phyloP scores from a whole-genome alignment of 1,284 basidiomycete species.

The Schizophyllum commune region DNA sequence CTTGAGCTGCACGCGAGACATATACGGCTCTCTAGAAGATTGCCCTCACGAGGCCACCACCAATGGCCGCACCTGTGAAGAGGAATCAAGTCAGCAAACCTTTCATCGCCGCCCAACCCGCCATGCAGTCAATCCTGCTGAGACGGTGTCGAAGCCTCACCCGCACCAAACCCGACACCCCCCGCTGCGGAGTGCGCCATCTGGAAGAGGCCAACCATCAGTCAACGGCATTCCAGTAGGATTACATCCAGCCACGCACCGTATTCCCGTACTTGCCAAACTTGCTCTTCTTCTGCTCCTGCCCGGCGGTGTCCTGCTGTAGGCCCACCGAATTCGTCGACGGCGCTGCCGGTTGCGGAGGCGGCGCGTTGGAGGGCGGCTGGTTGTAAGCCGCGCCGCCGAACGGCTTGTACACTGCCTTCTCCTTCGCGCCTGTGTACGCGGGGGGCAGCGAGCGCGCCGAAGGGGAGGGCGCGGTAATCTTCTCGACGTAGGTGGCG shows the following conservation, averaged over 20 bases:
- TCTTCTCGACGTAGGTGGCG: constrained; percentile 51
- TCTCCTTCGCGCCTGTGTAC: constrained; percentile 9
- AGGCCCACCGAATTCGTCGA: constrained; percentile 27
- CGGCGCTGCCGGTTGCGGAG: constrained; percentile 24
- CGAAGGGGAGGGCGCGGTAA: constrained; percentile 18
- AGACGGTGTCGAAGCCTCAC: too few species aligned
- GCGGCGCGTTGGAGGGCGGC: constrained; percentile 26
- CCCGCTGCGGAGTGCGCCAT: constrained; percentile 63
- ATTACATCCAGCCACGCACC: constrained; percentile 22
- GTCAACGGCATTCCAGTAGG: constrained; percentile 5
- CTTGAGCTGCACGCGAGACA: too few species aligned
- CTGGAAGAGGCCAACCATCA: constrained; percentile 22
- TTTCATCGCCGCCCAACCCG: too few species aligned
- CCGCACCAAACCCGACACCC: constrained; percentile 64
- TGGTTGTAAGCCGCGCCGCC: constrained; percentile 19
- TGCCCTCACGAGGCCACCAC: constrained; percentile 35
- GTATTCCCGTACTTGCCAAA: constrained; percentile 51
- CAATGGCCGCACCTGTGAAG: constrained; percentile 33
- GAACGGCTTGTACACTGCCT: constrained; percentile 32
- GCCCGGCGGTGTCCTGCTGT: constrained; percentile 28
- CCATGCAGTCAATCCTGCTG: too few species aligned
- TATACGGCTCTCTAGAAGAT: too few species aligned
- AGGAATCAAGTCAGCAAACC: neutral
- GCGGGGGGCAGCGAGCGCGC: constrained; percentile 17
- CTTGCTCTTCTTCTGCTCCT: constrained; percentile 47